Conservation (phyloP, 2,329 filamentous ascomycete species). For the Fusarium begoniae region DNA sequence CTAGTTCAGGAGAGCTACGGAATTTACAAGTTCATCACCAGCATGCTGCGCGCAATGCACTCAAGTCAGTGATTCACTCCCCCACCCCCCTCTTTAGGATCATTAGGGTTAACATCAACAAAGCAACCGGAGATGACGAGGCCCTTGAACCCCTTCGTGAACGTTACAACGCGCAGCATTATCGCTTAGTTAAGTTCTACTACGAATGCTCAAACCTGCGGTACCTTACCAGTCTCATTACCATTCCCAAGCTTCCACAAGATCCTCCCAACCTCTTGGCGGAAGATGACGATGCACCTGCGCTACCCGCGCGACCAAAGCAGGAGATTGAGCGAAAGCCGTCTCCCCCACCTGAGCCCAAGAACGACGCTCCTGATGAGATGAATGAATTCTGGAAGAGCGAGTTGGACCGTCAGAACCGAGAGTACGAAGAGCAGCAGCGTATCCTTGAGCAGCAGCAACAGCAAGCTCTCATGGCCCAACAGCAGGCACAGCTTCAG, state of each 20-base stretch:
- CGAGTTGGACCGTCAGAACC: conserved; percentile 88
- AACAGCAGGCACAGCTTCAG: conserved; percentile 83
- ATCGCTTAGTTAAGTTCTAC: conserved; percentile 96
- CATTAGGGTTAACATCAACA: conserved; percentile 30
- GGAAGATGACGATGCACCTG: conserved; percentile 85
- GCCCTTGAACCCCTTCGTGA: conserved; percentile 87
- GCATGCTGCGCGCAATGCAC: conserved; percentile 99
- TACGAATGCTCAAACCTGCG: conserved; percentile 98
- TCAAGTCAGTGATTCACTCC: conserved; percentile 69
- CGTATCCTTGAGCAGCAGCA: conserved; percentile 87
- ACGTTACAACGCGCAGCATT: conserved; percentile 94
- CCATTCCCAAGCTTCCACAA: conserved; percentile 93
- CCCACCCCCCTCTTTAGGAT: background rate
- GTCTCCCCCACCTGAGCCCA: conserved; percentile 73
- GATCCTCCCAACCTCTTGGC: conserved; percentile 89
- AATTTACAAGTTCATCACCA: conserved; percentile 99
- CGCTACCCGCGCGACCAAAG: conserved; percentile 82
- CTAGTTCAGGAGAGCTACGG: conserved; percentile 98
- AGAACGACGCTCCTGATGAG: conserved; percentile 85
- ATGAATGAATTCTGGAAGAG: conserved; percentile 99
- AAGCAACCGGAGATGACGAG: conserved; percentile 91
- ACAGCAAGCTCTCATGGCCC: conserved; percentile 80
- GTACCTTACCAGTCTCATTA: conserved; percentile 95
- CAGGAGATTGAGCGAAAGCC: conserved; percentile 75
- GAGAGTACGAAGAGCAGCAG: conserved; percentile 96